A percentile compares a stretch with the other conserved stretches of the same genome.
Conservation (phyloP, 768 basidiomycete genomes). For the Steccherinum ochraceum region DNA sequence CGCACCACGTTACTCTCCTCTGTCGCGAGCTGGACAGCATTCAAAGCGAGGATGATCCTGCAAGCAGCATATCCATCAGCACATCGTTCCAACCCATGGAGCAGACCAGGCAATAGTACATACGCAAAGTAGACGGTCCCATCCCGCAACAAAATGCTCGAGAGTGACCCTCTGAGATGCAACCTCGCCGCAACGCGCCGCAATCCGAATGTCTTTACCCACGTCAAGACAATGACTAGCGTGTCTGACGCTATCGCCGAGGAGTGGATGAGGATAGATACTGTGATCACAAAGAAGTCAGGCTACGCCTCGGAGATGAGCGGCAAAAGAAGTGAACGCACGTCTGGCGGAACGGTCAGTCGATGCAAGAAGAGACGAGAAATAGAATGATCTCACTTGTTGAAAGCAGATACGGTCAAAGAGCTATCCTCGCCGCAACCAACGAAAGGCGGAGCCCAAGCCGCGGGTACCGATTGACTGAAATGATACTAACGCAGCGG, state of each 20-base stretch:
- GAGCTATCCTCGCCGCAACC: not conserved
- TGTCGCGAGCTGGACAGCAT: constrained; percentile 2
- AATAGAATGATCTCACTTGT: too few relatives aligned
- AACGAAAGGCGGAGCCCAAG: not conserved
- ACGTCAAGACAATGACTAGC: constrained; percentile 8
- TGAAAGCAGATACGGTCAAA: too few relatives aligned
- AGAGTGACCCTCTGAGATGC: not conserved
- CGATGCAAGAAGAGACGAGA: too few relatives aligned
- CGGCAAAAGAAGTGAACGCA: not conserved
- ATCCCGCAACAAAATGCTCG: constrained; percentile 5
- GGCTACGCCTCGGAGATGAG: too few relatives aligned
- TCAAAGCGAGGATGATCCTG: constrained; percentile 5
- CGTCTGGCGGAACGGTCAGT: too few relatives aligned
- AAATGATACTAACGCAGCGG: too few relatives aligned
- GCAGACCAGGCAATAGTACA: not conserved
- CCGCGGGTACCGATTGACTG: not conserved
- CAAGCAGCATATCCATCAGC: not conserved
- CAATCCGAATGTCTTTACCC: constrained; percentile 6
- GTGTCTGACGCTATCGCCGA: constrained; percentile 8
- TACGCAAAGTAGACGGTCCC: constrained; percentile 7
- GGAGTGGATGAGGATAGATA: constrained; percentile 2
- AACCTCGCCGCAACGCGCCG: not conserved
- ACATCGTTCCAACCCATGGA: too few relatives aligned
- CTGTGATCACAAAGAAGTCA: constrained; percentile 1
- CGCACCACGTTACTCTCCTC: not conserved